A percentile compares a stretch with the other conserved stretches of the same genome.
Conservation (phyloP, 1,139 yeast species). For the Candida pseudoviswanathii region DNA sequence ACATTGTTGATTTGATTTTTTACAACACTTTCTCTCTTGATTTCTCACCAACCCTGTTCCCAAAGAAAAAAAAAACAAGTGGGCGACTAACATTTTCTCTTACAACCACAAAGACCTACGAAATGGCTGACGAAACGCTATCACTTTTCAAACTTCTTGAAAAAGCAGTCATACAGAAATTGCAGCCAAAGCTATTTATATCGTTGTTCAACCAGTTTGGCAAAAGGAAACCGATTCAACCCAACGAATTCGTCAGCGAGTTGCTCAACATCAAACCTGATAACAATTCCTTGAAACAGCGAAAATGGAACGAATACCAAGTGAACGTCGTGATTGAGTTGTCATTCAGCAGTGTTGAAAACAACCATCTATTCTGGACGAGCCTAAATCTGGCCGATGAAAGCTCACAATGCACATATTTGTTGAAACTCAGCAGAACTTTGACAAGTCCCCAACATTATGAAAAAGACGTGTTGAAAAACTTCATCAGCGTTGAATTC, state of each 20-base stretch:
- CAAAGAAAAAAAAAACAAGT: not conserved
- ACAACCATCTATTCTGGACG: constrained; percentile 12
- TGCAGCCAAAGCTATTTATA: constrained; percentile 11
- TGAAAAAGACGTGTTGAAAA: constrained; percentile 10
- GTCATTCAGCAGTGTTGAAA: constrained; percentile 10
- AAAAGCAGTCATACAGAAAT: constrained; percentile 11
- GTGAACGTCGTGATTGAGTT: constrained; percentile 9
- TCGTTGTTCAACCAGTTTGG: constrained; percentile 12
- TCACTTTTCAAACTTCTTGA: constrained; percentile 10
- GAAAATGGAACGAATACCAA: constrained; percentile 8
- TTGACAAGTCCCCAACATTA: constrained; percentile 6
- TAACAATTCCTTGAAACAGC: not conserved
- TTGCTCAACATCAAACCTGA: constrained; percentile 6
- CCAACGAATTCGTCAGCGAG: constrained; percentile 11
- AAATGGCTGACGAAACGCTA: constrained; percentile 1
- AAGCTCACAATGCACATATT: constrained; percentile 7
- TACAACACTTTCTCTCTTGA: not conserved
- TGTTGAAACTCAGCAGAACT: constrained; percentile 8
- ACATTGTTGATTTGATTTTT: not conserved
- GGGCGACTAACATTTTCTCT: not conserved
- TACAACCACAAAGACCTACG: not conserved
- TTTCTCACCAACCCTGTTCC: not conserved
- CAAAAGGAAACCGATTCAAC: constrained; percentile 4
- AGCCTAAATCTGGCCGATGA: constrained; percentile 7
- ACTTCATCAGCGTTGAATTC: constrained; percentile 9